These are phyloP conservation scores for Mortierella sp. DNA, from an alignment of 371 early-diverging fungal species.

Conservation along the genomic window DNA sequence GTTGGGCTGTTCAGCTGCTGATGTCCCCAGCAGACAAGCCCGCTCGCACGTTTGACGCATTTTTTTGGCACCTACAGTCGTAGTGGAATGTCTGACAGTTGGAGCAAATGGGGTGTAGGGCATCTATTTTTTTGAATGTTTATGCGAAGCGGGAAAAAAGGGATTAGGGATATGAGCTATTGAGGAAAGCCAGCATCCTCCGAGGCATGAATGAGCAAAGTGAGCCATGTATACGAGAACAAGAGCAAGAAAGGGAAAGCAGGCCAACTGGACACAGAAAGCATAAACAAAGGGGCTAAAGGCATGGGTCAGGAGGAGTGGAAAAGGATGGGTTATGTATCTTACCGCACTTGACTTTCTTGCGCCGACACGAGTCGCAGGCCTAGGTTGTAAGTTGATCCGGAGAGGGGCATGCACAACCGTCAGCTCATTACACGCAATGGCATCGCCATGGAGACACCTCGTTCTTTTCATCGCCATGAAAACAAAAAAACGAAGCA, in stretches of 20 bases:
- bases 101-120: constrained; percentile 53
- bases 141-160: not conserved
- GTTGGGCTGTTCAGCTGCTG: not conserved
- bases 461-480: no score
- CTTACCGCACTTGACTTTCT: constrained; percentile 59
- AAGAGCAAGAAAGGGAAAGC: not conserved
- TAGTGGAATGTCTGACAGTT: constrained; percentile 56
- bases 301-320: not conserved
- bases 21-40: not conserved
- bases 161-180: not conserved
- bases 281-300: not conserved
- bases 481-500: no score
- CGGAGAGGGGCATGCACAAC: constrained; percentile 43
- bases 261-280: not conserved
- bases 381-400: constrained; percentile 60
- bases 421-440: not conserved
- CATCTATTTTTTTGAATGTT: constrained; percentile 25
- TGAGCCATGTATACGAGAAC: not conserved
- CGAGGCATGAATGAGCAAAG: not conserved
- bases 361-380: constrained; percentile 54
- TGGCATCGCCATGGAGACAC: no score
- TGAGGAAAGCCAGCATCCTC: not conserved
- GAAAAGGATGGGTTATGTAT: not conserved
- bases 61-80: constrained; percentile 36
- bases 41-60: not conserved